Percentiles rank a stretch among this genome's conserved stretches.
These are phyloP conservation scores for Lachnellula occidentalis DNA, from an alignment of 2,329 filamentous ascomycete genomes.

Conservation along the genomic window DNA sequence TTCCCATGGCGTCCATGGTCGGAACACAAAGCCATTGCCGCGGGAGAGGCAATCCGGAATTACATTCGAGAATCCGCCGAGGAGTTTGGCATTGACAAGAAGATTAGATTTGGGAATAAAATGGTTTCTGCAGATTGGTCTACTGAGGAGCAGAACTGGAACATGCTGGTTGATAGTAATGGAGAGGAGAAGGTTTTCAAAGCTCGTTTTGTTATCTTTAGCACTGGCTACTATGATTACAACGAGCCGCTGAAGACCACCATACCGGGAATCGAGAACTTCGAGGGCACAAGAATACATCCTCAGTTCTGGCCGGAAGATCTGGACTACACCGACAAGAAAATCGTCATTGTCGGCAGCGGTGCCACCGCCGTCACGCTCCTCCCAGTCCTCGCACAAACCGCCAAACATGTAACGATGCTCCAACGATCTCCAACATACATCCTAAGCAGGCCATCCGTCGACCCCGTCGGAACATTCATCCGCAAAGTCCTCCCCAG, in stretches of 20 bases:
- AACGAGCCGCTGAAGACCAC: conserved; percentile 44
- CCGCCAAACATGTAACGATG: conserved; percentile 66
- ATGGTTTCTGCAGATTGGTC: conserved; percentile 50
- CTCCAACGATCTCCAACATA: conserved; percentile 75
- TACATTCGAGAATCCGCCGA: conserved; percentile 50
- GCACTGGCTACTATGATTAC: conserved; percentile 62
- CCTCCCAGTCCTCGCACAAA: conserved; percentile 61
- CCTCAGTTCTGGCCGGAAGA: conserved; percentile 70
- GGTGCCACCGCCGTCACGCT: conserved; percentile 78
- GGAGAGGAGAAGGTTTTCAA: conserved; percentile 28
- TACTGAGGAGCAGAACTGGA: conserved; percentile 49
- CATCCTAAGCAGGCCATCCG: conserved; percentile 45
- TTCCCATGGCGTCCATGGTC: conserved; percentile 69
- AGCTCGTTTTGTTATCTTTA: conserved; percentile 49
- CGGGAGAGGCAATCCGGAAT: conserved; percentile 44
- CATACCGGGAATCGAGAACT: conserved; percentile 54
- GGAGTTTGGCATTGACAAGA: conserved; percentile 47
- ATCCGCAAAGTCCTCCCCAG: conserved; percentile 36
- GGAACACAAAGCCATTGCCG: conserved; percentile 44
- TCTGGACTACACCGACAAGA: conserved; percentile 57
- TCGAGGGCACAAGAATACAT: conserved; percentile 56
- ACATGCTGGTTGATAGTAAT: conserved; percentile 36
- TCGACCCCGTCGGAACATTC: conserved; percentile 14
- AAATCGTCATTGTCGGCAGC: conserved; percentile 39
- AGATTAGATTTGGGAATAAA: conserved; percentile 48